These are phyloP conservation scores for Keithomyces neogunnii DNA, from an alignment of 2,329 filamentous ascomycete genomes.

Conservation along the genomic window DNA sequence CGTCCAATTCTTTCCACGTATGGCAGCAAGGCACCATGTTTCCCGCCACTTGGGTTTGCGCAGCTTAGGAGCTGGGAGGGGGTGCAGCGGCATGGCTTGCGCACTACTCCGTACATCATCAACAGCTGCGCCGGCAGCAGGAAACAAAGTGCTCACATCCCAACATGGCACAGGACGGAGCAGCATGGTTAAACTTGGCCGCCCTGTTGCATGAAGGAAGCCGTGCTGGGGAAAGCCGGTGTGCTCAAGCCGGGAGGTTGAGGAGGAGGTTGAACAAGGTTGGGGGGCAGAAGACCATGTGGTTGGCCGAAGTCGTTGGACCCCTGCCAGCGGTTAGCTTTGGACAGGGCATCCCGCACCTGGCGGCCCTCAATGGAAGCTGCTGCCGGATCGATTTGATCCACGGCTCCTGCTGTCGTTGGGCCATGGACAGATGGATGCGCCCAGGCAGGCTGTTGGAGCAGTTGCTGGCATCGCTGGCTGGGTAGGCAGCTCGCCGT, in stretches of 20 bases:
- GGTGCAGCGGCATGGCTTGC: not conserved
- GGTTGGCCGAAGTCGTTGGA: not conserved
- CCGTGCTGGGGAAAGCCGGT: not conserved
- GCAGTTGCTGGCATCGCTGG: not conserved
- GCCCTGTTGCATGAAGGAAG: not conserved
- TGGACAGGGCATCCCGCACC: not conserved
- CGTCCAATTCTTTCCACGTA: no score
- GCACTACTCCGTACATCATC: not conserved
- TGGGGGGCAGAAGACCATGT: not conserved
- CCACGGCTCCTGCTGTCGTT: no score
- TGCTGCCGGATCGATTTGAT: no score
- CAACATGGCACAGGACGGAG: not conserved
- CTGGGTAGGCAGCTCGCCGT: not conserved
- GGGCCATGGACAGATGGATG: no score
- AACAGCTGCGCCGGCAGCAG: not conserved
- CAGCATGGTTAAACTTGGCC: not conserved
- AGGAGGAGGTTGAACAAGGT: constrained; percentile 1
- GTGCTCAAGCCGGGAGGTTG: constrained; percentile 1
- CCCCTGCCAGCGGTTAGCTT: constrained; percentile 4
- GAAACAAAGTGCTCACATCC: not conserved
- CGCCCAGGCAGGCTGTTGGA: no score
- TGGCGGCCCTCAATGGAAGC: no score
- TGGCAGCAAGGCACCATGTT: no score
- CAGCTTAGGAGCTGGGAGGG: no score
- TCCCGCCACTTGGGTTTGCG: not conserved